Evolutionary conservation across 2,329 filamentous ascomycete species (phyloP), one percentile per base, ranked within the genome.

Genomic region (Fusarium begoniae): DNA sequence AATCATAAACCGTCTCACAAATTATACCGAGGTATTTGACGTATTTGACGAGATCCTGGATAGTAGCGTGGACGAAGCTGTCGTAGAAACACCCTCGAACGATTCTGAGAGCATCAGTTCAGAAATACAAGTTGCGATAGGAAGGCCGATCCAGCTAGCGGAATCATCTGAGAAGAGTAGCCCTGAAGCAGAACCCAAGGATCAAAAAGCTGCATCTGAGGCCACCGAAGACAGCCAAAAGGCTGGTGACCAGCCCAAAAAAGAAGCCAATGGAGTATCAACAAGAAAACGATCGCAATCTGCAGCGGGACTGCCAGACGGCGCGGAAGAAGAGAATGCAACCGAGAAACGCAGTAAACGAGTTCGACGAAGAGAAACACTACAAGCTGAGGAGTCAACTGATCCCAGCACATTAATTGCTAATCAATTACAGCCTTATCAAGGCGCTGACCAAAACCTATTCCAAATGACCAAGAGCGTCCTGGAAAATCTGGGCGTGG

Each of bases 271-370:
- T 76, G n/a, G 84, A 86, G 5, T 73, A 83, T 11, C 80, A 18
- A 87, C 85, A 2, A 85, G 90, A 57, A 92, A 92, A 78, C 85
- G 90, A 56, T 92, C 90, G 5, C 90, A 92, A 69, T 92, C 90
- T 17, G 82, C 83, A 37, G 90, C 90, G 9, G 90, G 90, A 7
- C 80, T 92, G 22, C 84, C 84, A 2, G 90, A 91, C 6, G 84
- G 81, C 0, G 84, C 78, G 2, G 89, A 90, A 13, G 90, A 92
- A 58, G 90, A 92, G 40, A 86, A 84, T 30, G 84, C 83, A 5
- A 85, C 88, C 17, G 87, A 89, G 60, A 92, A 91, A 77, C 85
- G 90, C 64, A 92, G 90, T 80, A 93, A 93, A 77, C 85, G 91
- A 56, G 90, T 90, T 37, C 86, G 91, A 51, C 85, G 91, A 61